Base-by-base conservation (phyloP, 306 rosid species). In the Malus fusca region DNA sequence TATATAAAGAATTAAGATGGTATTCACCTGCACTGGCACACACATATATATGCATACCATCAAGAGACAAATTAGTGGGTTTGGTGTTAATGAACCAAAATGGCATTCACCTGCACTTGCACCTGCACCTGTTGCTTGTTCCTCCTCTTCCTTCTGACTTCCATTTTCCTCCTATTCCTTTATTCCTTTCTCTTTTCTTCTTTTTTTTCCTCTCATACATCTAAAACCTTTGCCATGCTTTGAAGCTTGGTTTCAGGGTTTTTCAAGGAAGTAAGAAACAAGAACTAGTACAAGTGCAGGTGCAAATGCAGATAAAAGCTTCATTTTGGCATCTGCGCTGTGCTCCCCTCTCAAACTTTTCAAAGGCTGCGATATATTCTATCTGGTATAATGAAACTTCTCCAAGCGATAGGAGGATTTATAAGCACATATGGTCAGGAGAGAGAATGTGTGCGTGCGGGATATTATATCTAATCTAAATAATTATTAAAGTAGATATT, bases 221-320 rank as follows among this genome's bases (percentile, higher is more conserved):
- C 23, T 37, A 5, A 42, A 44, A 12, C 60, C 58, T 28, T 7
- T 22, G 28, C 42, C 75, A 59, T 30, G 26, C 69, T 11, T 19
- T 14, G 12, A 23, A 58, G 77, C 42, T 56, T 64, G 68, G n/a
- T 19, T 11, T 13, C 18, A 51, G 55, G 21, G 21, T 17, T 17
- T 48, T 48, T 55, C 22, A 21, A 40, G 14, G 26, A 37, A 68
- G 58, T 23, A 4, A 31, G 46, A 35, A 42, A 66, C 37, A 62
- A 46, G 72, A 81, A 77, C 46, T 52, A 78, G 31, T 13, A 64
- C 65, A 90, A 87, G 96, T 92, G 97, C 97, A 92, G 96, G 91
- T 92, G 93, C 96, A 91, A 91, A 91, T 89, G 96, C 96, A 91
- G 96, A 81, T 52, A 82, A 90, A 90, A 77, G 87, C 88, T 40